A percentile compares a stretch with the other conserved stretches of the same genome.
Evolutionary conservation across 495 filamentous ascomycete genomes (phyloP).

Genomic region (Elasticomyces elasticus): DNA sequence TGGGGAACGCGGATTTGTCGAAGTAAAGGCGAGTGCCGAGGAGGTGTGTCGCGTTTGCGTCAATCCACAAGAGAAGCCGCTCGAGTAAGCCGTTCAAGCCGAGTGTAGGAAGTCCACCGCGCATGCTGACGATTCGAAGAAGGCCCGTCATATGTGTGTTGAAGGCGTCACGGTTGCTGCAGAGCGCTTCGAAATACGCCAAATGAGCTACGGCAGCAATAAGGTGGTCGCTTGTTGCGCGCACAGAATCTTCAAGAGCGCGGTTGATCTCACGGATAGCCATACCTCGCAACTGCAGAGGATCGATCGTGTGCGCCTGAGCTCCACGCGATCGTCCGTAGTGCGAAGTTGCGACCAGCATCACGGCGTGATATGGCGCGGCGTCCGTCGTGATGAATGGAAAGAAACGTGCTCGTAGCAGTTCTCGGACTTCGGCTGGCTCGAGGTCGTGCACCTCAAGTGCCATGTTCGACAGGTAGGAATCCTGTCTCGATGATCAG

Average conservation of each 20-base stretch:
- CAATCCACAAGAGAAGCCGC: conserved; percentile 19
- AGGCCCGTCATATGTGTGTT: conserved; percentile 25
- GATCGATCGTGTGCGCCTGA: conserved; percentile 11
- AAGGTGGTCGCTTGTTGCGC: conserved; percentile 13
- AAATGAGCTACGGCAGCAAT: conserved; percentile 17
- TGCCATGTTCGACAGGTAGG: conserved; percentile 36
- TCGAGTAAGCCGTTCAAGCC: conserved; percentile 22
- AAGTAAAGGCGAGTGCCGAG: conserved; percentile 11
- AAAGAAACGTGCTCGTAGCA: conserved; percentile 39
- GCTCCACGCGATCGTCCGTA: conserved; percentile 27
- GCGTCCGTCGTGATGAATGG: conserved; percentile 37
- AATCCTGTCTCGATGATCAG: conserved; percentile 2
- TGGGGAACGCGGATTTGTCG: conserved; percentile 14
- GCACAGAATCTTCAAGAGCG: conserved; percentile 9
- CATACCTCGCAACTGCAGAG: conserved; percentile 15
- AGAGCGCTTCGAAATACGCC: conserved; percentile 21
- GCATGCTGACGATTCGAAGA: conserved; percentile 13
- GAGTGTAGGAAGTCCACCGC: conserved; percentile 14
- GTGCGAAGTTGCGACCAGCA: conserved; percentile 38
- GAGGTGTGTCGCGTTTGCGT: conserved; percentile 14
- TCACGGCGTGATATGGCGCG: conserved; percentile 36
- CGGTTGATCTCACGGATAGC: conserved; percentile 20
- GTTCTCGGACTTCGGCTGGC: conserved; percentile 27
- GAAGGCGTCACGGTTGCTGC: conserved; percentile 17
- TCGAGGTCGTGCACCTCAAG: conserved; percentile 41